Evolutionary conservation across 1,284 basidiomycete species (phyloP).

Genomic region (Rhodotorula sp.): DNA sequence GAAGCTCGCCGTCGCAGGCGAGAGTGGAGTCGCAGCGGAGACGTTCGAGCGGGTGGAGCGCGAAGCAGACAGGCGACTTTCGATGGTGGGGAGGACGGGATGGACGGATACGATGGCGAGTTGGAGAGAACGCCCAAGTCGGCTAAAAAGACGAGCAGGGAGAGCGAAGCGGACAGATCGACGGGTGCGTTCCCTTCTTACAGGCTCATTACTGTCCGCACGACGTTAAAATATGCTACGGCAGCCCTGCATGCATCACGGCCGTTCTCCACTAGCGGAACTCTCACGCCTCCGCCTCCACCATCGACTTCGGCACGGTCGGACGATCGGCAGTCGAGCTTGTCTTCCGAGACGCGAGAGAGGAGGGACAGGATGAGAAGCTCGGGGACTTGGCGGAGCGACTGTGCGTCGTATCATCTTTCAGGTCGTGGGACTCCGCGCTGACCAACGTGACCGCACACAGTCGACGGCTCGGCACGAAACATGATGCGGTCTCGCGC

Average conservation of each 20-base stretch:
- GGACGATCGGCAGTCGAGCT: background rate
- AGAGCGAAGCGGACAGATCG: constrained; percentile 3
- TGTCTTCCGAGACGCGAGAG: background rate
- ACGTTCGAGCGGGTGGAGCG: background rate
- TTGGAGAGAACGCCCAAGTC: constrained; percentile 19
- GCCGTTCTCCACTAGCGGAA: too few species aligned
- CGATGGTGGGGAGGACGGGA: background rate
- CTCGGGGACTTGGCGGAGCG: constrained; percentile 16
- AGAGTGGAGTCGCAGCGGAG: too few species aligned
- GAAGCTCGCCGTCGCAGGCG: too few species aligned
- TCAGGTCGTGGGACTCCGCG: background rate
- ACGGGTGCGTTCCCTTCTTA: constrained; percentile 4
- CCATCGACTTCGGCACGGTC: constrained; percentile 4
- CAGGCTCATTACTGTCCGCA: background rate
- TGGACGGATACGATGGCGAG: background rate
- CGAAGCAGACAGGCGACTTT: background rate
- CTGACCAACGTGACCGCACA: too few species aligned
- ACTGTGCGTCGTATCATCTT: constrained; percentile 12
- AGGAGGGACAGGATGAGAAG: constrained; percentile 13
- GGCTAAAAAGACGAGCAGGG: constrained; percentile 10
- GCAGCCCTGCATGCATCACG: background rate
- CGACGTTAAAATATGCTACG: background rate
- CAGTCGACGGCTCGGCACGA: constrained; percentile 16
- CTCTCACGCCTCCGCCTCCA: background rate
- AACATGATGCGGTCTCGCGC: constrained; percentile 14